phyloP scores from a whole-genome alignment of 2,329 filamentous ascomycete species.

The Curvularia spicifera region DNA sequence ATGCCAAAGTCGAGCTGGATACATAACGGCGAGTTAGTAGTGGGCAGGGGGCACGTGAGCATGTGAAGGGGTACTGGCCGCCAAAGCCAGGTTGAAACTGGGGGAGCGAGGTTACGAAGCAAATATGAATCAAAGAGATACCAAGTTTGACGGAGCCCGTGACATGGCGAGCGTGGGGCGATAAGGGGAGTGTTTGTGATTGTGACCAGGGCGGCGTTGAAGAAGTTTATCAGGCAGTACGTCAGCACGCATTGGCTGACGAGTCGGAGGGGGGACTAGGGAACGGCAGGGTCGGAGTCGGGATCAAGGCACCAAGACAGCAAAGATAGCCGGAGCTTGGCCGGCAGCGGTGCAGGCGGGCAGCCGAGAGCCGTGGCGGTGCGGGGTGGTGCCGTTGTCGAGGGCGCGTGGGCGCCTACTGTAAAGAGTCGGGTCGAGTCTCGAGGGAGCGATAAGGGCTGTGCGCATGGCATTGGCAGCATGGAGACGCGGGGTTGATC shows the following conservation, averaged over 20 bases:
- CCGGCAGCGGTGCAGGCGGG: neutral
- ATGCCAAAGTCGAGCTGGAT: slow-evolving; percentile 53
- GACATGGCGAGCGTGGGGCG: neutral
- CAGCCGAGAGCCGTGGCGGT: neutral
- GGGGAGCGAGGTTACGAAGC: neutral
- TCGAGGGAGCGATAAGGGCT: neutral
- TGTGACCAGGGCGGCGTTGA: slow-evolving; percentile 3
- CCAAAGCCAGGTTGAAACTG: neutral
- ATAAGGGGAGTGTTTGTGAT: neutral
- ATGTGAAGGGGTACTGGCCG: neutral
- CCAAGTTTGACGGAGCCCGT: neutral
- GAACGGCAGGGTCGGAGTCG: slow-evolving; percentile 12
- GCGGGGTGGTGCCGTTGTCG: slow-evolving; percentile 4
- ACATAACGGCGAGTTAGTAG: slow-evolving; percentile 17
- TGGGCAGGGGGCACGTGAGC: slow-evolving; percentile 5
- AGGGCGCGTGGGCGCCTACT: neutral
- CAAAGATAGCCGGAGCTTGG: slow-evolving; percentile 16
- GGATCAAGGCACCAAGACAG: slow-evolving; percentile 14
- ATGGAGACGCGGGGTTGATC: slow-evolving; percentile 30
- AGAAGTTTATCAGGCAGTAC: slow-evolving; percentile 9
- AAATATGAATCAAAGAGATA: neutral
- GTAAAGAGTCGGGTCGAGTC: neutral
- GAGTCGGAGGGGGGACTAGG: slow-evolving; percentile 4
- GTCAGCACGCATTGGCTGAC: slow-evolving; percentile 25
- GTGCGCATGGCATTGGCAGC: neutral